Percentiles rank a stretch among this genome's conserved stretches.
Evolutionary conservation across 1,139 yeast species (phyloP).

Genomic region (Kodamaea derodonti): DNA sequence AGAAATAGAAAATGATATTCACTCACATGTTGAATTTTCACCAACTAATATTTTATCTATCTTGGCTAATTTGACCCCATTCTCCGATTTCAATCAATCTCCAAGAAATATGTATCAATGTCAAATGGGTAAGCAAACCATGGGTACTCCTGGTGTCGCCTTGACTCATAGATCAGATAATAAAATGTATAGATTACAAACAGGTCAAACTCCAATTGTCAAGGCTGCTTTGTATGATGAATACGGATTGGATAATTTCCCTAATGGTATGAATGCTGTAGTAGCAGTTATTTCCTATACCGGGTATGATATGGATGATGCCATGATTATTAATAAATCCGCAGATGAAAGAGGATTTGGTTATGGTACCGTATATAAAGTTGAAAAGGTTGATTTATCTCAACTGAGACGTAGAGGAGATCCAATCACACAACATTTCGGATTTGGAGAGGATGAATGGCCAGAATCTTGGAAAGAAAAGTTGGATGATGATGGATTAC

Average conservation of each 20-base stretch:
- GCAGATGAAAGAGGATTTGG: slow-evolving; percentile 98
- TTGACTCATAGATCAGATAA: slow-evolving; percentile 90
- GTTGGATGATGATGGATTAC: slow-evolving; percentile 90
- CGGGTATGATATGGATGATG: slow-evolving; percentile 99
- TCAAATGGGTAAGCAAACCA: slow-evolving; percentile 99
- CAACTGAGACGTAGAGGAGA: slow-evolving; percentile 85
- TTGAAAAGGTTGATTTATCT: slow-evolving; percentile 82
- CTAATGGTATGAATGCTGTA: slow-evolving; percentile 97
- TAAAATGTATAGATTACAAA: slow-evolving; percentile 85
- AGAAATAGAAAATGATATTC: slow-evolving; percentile 78
- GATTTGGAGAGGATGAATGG: slow-evolving; percentile 91
- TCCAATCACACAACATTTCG: slow-evolving; percentile 91
- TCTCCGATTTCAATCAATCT: slow-evolving; percentile 96
- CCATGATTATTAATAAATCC: slow-evolving; percentile 95
- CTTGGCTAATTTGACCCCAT: slow-evolving; percentile 93
- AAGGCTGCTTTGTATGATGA: slow-evolving; percentile 92
- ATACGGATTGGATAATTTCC: slow-evolving; percentile 97
- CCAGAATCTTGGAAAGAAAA: slow-evolving; percentile 87
- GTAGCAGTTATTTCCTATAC: slow-evolving; percentile 98
- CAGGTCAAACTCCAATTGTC: slow-evolving; percentile 97
- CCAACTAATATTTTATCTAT: slow-evolving; percentile 94
- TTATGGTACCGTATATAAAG: slow-evolving; percentile 94
- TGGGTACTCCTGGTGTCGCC: slow-evolving; percentile 99
- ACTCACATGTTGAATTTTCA: slow-evolving; percentile 88
- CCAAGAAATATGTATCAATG: slow-evolving; percentile 99